phyloP scores from a whole-genome alignment of 139 green algal species.

The Bryopsis sp. region DNA sequence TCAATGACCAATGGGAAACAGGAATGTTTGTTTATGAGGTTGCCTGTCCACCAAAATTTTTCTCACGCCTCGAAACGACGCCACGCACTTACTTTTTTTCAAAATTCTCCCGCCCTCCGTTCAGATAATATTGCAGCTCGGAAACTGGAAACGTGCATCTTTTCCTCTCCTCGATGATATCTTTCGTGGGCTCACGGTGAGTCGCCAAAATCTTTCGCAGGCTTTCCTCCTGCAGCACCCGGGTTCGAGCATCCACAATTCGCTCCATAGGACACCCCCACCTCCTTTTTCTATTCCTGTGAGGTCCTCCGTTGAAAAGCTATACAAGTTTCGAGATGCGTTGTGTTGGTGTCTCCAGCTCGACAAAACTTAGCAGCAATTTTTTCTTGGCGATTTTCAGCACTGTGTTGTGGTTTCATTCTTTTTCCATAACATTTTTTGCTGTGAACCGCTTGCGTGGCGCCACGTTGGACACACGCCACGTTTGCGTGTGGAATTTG shows the following conservation, averaged over 20 bases:
- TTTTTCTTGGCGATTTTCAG: too few relatives aligned
- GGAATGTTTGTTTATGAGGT: background rate
- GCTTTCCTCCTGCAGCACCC: slow-evolving; percentile 22
- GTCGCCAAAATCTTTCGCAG: slow-evolving; percentile 21
- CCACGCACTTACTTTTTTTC: slow-evolving; percentile 40
- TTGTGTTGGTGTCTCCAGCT: too few relatives aligned
- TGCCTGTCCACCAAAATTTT: background rate
- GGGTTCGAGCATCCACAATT: slow-evolving; percentile 22
- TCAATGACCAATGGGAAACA: background rate
- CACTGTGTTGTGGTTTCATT: too few relatives aligned
- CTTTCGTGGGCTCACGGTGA: slow-evolving; percentile 25
- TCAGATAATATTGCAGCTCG: slow-evolving; percentile 53
- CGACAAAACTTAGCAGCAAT: too few relatives aligned
- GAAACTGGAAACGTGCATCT: slow-evolving; percentile 52
- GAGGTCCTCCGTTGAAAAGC: too few relatives aligned
- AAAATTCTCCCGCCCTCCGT: slow-evolving; percentile 58
- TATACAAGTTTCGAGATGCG: too few relatives aligned
- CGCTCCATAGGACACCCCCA: background rate
- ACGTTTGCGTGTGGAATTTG: too few relatives aligned
- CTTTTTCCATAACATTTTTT: too few relatives aligned
- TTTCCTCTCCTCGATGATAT: slow-evolving; percentile 46
- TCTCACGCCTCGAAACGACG: background rate
- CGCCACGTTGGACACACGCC: too few relatives aligned
- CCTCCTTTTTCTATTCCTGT: too few relatives aligned
- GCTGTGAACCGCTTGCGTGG: too few relatives aligned